Conservation (phyloP, 768 basidiomycete genomes). For the Tubosaeta sp. region DNA sequence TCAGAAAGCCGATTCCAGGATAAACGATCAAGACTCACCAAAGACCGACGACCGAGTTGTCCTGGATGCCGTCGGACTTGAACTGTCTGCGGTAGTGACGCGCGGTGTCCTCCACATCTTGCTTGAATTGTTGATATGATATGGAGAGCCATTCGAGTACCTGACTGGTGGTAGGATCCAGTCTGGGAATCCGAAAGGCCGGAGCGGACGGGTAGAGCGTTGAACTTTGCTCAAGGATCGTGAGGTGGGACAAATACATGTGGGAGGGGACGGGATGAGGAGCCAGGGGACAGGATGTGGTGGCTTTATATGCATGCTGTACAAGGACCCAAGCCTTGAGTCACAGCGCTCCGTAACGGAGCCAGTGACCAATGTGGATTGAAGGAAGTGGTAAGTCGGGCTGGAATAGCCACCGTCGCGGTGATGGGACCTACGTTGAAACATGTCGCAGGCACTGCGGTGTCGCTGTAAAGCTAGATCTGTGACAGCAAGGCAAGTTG, state of each 20-base stretch:
- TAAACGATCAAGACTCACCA: slow-evolving; percentile 47
- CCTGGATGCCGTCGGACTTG: slow-evolving; percentile 40
- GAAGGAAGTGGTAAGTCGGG: slow-evolving; percentile 26
- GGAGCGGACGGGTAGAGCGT: slow-evolving; percentile 43
- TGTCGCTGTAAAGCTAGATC: slow-evolving; percentile 24
- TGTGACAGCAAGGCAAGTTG: slow-evolving; percentile 24
- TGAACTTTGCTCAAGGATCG: slow-evolving; percentile 57
- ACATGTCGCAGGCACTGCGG: slow-evolving; percentile 34
- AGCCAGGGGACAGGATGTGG: slow-evolving; percentile 2
- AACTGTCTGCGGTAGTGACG: slow-evolving; percentile 59
- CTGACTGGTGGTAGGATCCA: slow-evolving; percentile 39
- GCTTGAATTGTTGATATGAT: slow-evolving; percentile 59
- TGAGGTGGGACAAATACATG: slow-evolving; percentile 50
- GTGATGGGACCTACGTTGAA: slow-evolving; percentile 32
- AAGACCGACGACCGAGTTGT: slow-evolving; percentile 61
- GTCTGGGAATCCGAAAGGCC: slow-evolving; percentile 58
- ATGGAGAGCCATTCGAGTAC: slow-evolving; percentile 55
- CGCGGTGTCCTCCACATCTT: slow-evolving; percentile 63
- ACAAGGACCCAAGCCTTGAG: slow-evolving; percentile 12
- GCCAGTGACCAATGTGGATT: slow-evolving; percentile 24
- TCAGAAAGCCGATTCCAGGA: slow-evolving; percentile 5
- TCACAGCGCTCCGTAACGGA: slow-evolving; percentile 28
- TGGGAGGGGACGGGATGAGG: slow-evolving; percentile 6
- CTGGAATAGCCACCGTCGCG: slow-evolving; percentile 31
- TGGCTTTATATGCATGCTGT: slow-evolving; percentile 32